A percentile compares a stretch with the other conserved stretches of the same genome.
Conservation (phyloP, 176 grass and related monocot genomes). For the maize (Zea mays) region DNA sequence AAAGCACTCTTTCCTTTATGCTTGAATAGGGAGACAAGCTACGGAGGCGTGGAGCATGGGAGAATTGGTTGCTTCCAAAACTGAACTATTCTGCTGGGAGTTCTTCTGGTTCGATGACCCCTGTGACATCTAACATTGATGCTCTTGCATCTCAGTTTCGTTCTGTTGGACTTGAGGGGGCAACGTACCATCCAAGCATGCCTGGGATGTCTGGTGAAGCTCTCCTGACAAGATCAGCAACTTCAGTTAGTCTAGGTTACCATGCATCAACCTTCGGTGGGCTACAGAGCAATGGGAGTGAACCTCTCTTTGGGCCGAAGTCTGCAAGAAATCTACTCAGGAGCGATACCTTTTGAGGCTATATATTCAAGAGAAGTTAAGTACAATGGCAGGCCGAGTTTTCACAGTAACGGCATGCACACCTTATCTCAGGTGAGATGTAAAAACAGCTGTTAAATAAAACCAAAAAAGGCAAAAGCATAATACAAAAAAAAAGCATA, state of each 20-base stretch:
- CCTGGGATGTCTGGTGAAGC: conserved; percentile 44
- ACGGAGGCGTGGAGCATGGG: conserved; percentile 73
- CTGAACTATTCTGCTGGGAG: conserved; percentile 35
- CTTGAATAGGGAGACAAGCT: conserved; percentile 73
- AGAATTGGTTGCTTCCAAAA: conserved; percentile 67
- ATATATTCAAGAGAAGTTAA: conserved; percentile 23
- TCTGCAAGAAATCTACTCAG: conserved; percentile 54
- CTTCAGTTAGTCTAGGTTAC: conserved; percentile 53
- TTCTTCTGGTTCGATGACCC: conserved; percentile 33
- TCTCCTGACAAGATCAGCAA: conserved; percentile 61
- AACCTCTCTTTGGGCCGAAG: conserved; percentile 43
- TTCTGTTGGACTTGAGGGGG: conserved; percentile 59
- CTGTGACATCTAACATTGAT: conserved; percentile 52
- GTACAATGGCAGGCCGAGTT: conserved; percentile 38
- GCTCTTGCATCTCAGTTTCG: conserved; percentile 49
- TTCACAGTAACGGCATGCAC: conserved; percentile 40
- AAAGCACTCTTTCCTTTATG: background rate
- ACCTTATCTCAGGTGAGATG: conserved; percentile 24
- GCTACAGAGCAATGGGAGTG: conserved; percentile 31
- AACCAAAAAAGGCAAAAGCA: conserved; percentile 18
- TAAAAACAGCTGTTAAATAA: background rate
- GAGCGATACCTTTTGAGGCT: conserved; percentile 61
- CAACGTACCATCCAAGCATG: conserved; percentile 42
- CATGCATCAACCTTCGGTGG: conserved; percentile 41
- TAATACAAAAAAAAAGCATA: conserved; percentile 28